Percentiles rank a stretch among this genome's conserved stretches.
These are phyloP conservation scores for Trifolium dubium DNA, from an alignment of 306 rosid genomes.

Conservation along the genomic window DNA sequence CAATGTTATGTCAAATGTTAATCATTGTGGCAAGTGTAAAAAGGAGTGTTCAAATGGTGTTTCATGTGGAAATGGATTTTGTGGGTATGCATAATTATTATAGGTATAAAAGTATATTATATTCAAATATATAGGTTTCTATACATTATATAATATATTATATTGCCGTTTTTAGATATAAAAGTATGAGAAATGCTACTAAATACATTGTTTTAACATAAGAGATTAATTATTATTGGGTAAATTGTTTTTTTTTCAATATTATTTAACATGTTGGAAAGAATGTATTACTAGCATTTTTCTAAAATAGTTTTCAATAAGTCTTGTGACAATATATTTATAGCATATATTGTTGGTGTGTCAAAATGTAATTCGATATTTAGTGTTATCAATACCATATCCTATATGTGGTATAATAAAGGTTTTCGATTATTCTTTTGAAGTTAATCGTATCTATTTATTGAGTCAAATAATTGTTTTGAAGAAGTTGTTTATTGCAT, in stretches of 20 bases:
- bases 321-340: background rate
- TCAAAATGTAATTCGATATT: too few species aligned
- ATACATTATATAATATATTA: too few species aligned
- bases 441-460: too few species aligned
- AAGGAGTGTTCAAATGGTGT: conserved; percentile 55
- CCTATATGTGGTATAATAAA: background rate
- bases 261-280: background rate
- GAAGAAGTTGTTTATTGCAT: too few species aligned
- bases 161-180: too few species aligned
- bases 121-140: background rate
- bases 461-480: too few species aligned
- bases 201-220: background rate
- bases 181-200: background rate
- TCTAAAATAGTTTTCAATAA: background rate
- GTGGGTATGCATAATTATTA: conserved; percentile 62
- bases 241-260: background rate
- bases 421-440: too few species aligned
- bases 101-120: too few species aligned
- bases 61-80: conserved; percentile 55
- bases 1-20: conserved; percentile 30
- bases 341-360: background rate
- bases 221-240: background rate
- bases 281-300: background rate
- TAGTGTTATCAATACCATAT: background rate
- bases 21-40: conserved; percentile 68